These are phyloP conservation scores for Helicostylum pulchrum DNA, from an alignment of 192 early-diverging fungal genomes.

Conservation along the genomic window DNA sequence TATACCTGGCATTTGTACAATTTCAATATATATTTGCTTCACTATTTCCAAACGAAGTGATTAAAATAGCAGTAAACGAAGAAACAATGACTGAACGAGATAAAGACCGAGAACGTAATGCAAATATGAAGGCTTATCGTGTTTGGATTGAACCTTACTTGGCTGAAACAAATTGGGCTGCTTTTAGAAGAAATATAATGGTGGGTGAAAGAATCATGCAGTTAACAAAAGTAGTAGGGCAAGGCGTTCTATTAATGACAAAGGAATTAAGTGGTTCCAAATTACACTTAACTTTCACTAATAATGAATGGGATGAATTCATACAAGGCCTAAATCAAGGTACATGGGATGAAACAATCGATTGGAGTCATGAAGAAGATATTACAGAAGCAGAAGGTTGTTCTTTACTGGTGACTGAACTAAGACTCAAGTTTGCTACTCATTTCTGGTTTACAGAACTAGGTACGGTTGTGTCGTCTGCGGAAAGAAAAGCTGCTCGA, in stretches of 20 bases:
- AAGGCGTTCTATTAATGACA: slow-evolving; percentile 47
- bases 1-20: slow-evolving; percentile 41
- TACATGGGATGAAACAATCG: slow-evolving; percentile 22
- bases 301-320: slow-evolving; percentile 43
- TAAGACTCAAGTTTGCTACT: slow-evolving; percentile 24
- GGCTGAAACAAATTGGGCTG: slow-evolving; percentile 39
- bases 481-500: too few species aligned
- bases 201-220: slow-evolving; percentile 42
- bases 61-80: too few species aligned
- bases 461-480: too few species aligned
- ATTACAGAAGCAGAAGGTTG: neutral
- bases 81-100: slow-evolving; percentile 14
- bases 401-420: slow-evolving; percentile 24
- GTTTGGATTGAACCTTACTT: slow-evolving; percentile 34
- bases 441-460: slow-evolving; percentile 19
- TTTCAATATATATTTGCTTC: slow-evolving; percentile 29
- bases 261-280: slow-evolving; percentile 48
- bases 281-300: slow-evolving; percentile 41
- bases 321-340: slow-evolving; percentile 24
- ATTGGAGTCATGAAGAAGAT: slow-evolving; percentile 8
- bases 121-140: slow-evolving; percentile 39
- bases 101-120: slow-evolving; percentile 34
- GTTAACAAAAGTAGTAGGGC: slow-evolving; percentile 34
- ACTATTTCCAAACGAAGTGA: slow-evolving; percentile 29
- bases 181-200: slow-evolving; percentile 40